These are phyloP conservation scores for Myriosclerotinia duriaeana DNA, from an alignment of 2,329 filamentous ascomycete species.

Conservation along the genomic window DNA sequence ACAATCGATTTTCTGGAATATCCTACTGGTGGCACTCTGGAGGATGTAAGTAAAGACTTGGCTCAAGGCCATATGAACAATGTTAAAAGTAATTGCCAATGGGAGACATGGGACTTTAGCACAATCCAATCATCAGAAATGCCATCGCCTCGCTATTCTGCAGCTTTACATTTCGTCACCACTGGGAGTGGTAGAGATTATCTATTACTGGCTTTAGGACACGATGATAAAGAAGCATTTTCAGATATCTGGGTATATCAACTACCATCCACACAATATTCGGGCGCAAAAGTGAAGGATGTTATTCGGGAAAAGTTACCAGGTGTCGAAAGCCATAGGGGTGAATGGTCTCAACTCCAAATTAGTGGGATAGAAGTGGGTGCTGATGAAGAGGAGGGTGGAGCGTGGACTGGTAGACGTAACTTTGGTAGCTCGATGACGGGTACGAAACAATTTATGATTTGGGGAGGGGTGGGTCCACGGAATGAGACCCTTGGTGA, in stretches of 20 bases:
- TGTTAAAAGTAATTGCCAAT: background rate
- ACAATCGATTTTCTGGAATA: conserved; percentile 3
- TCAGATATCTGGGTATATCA: conserved; percentile 19
- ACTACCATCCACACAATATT: background rate
- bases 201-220: conserved; percentile 9
- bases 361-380: conserved; percentile 13
- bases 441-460: conserved; percentile 16
- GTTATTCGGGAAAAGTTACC: conserved; percentile 1
- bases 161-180: conserved; percentile 7
- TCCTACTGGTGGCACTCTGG: conserved; percentile 6
- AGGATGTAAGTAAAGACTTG: background rate
- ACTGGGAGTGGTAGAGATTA: conserved; percentile 16
- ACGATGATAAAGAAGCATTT: background rate
- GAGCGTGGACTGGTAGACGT: conserved; percentile 16
- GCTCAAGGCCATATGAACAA: background rate
- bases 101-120: background rate
- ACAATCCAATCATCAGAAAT: background rate
- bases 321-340: conserved; percentile 7
- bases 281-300: conserved; percentile 12
- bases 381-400: conserved; percentile 13
- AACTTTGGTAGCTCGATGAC: conserved; percentile 20
- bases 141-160: background rate
- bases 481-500: conserved; percentile 9
- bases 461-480: conserved; percentile 8
- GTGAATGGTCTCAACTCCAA: conserved; percentile 12